Conservation (phyloP, 164 flowering plant genomes). For the Cinnamomum micranthum region DNA sequence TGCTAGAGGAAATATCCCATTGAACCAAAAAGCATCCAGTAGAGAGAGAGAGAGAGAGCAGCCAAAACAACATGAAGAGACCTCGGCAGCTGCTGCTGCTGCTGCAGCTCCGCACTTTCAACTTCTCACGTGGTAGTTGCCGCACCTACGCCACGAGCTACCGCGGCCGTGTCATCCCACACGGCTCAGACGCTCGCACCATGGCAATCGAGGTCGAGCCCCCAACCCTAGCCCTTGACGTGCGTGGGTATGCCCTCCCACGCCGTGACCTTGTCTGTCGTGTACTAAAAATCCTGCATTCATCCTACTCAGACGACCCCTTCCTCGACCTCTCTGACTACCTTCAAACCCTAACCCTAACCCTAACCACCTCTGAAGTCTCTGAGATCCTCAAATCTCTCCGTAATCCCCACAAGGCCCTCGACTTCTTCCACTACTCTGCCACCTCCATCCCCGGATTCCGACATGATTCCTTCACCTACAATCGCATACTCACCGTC, state of each 20-base stretch:
- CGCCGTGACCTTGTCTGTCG: slow-evolving; percentile 82
- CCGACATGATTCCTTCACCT: slow-evolving; percentile 71
- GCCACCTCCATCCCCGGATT: slow-evolving; percentile 47
- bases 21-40: too few species aligned
- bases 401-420: slow-evolving; percentile 47
- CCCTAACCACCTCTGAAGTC: slow-evolving; percentile 68
- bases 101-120: neutral
- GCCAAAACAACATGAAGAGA: neutral
- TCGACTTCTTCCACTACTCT: slow-evolving; percentile 65
- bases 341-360: slow-evolving; percentile 44
- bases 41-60: neutral
- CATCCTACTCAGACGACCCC: slow-evolving; percentile 30
- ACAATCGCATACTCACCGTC: slow-evolving; percentile 59
- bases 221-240: slow-evolving; percentile 39
- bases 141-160: slow-evolving; percentile 78
- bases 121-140: slow-evolving; percentile 6
- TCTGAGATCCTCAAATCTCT: slow-evolving; percentile 73
- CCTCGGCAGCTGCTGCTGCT: neutral
- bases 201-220: slow-evolving; percentile 46
- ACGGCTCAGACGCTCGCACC: slow-evolving; percentile 46
- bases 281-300: slow-evolving; percentile 49
- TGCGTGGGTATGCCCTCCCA: slow-evolving; percentile 72
- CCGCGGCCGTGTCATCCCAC: slow-evolving; percentile 52
- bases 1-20: too few species aligned
- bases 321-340: slow-evolving; percentile 47